Percentiles rank a stretch among this genome's conserved stretches.
These are phyloP conservation scores for Syncephalastrum monosporum DNA, from an alignment of 371 early-diverging fungal genomes.

Conservation along the genomic window DNA sequence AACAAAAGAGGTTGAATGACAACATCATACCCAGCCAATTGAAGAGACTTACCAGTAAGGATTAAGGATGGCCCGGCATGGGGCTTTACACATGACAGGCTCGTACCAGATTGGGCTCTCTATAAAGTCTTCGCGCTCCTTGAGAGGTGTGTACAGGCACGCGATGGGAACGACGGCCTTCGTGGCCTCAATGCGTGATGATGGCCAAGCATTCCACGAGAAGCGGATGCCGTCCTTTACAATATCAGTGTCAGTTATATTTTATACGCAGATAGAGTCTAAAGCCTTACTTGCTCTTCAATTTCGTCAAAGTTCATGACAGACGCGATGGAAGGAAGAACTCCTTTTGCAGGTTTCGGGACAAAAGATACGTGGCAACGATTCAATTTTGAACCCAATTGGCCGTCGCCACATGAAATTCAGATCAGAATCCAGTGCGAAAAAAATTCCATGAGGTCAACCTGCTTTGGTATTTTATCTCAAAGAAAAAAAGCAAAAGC, in stretches of 20 bases:
- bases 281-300: constrained; percentile 66
- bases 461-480: no score
- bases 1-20: background rate
- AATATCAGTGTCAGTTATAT: background rate
- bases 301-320: constrained; percentile 86
- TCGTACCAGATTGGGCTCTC: constrained; percentile 89
- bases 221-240: constrained; percentile 88
- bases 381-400: no score
- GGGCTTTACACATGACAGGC: constrained; percentile 96
- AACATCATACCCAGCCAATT: background rate
- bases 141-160: constrained; percentile 96
- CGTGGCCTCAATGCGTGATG: constrained; percentile 90
- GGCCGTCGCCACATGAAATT: no score
- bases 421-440: no score
- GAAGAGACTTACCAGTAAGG: constrained; percentile 85
- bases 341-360: no score
- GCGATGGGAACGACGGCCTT: constrained; percentile 97
- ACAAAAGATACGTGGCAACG: no score
- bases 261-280: background rate
- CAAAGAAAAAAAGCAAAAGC: no score
- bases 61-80: constrained; percentile 96
- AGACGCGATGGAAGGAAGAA: constrained; percentile 2
- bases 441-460: no score
- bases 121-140: constrained; percentile 81
- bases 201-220: constrained; percentile 99